Evolutionary conservation across 2,329 filamentous ascomycete genomes (phyloP).

Genomic region (Diaporthe destruens): DNA sequence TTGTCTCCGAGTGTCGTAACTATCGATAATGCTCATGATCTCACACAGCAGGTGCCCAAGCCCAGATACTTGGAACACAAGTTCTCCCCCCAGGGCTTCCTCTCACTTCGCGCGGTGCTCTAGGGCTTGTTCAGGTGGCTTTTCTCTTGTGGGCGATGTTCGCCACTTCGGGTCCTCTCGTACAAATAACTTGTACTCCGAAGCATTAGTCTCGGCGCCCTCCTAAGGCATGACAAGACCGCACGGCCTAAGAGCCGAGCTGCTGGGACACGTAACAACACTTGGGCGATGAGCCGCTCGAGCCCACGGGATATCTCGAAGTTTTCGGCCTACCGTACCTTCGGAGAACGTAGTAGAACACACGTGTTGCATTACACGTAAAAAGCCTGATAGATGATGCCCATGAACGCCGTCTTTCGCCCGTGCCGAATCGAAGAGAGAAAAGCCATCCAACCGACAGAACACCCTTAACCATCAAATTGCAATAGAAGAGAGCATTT

Average conservation of each 20-base stretch:
- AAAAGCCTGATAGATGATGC: slow-evolving; percentile 42
- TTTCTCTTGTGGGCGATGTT: background rate
- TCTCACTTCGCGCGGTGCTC: background rate
- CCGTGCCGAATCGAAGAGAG: slow-evolving; percentile 42
- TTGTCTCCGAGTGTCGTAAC: background rate
- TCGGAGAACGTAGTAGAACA: slow-evolving; percentile 42
- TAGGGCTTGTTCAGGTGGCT: background rate
- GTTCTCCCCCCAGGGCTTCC: background rate
- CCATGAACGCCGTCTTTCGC: slow-evolving; percentile 43
- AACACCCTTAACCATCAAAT: slow-evolving; percentile 42
- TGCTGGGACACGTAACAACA: slow-evolving; percentile 10
- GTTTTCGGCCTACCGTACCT: slow-evolving; percentile 40
- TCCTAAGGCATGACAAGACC: background rate
- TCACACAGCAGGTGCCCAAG: background rate
- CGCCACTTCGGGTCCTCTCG: background rate
- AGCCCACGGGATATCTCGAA: slow-evolving; percentile 40
- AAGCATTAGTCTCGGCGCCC: background rate
- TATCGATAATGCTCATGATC: background rate
- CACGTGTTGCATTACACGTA: slow-evolving; percentile 43
- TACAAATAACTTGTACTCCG: background rate
- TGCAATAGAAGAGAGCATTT: slow-evolving; percentile 36
- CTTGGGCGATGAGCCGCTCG: slow-evolving; percentile 5
- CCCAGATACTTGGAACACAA: background rate
- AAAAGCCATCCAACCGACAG: slow-evolving; percentile 43
- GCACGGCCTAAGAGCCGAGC: background rate